Evolutionary conservation across 768 basidiomycete species (phyloP).

Genomic region (Baorangia bicolor): DNA sequence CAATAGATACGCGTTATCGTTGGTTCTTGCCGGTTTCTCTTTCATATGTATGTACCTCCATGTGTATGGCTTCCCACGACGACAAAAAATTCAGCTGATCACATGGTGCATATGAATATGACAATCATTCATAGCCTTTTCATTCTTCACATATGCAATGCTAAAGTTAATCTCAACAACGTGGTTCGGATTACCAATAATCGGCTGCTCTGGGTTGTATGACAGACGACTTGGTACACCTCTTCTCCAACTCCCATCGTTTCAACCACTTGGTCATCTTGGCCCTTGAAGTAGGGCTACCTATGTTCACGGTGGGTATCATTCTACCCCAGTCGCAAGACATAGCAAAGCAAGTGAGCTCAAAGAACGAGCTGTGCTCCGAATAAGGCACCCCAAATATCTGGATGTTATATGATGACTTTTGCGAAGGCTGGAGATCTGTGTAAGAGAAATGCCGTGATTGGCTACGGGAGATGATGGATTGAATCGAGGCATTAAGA

Average conservation of each 20-base stretch:
- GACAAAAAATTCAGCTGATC: slow-evolving; percentile 20
- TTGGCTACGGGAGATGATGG: slow-evolving; percentile 67
- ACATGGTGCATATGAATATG: slow-evolving; percentile 16
- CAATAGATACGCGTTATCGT: slow-evolving; percentile 42
- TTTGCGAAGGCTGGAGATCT: slow-evolving; percentile 65
- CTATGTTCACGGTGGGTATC: slow-evolving; percentile 94
- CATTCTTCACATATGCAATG: not conserved
- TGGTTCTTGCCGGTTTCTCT: slow-evolving; percentile 1
- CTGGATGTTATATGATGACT: slow-evolving; percentile 66
- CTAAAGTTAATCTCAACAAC: not conserved
- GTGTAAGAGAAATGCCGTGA: slow-evolving; percentile 65
- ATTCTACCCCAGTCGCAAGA: slow-evolving; percentile 83
- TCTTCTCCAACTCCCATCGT: slow-evolving; percentile 84
- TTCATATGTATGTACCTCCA: slow-evolving; percentile 15
- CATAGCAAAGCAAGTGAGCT: slow-evolving; percentile 92
- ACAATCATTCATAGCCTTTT: not conserved
- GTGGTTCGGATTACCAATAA: slow-evolving; percentile 41
- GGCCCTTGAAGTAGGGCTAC: slow-evolving; percentile 63
- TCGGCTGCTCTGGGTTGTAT: slow-evolving; percentile 41
- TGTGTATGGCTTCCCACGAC: slow-evolving; percentile 19
- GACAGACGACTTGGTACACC: slow-evolving; percentile 41
- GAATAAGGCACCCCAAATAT: slow-evolving; percentile 90
- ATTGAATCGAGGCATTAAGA: slow-evolving; percentile 59
- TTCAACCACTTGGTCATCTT: slow-evolving; percentile 92
- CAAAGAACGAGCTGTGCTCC: slow-evolving; percentile 95